A percentile compares a stretch with the other conserved stretches of the same genome.
phyloP scores from a whole-genome alignment of 2,329 filamentous ascomycete genomes.

The Xylariaceae sp. region DNA sequence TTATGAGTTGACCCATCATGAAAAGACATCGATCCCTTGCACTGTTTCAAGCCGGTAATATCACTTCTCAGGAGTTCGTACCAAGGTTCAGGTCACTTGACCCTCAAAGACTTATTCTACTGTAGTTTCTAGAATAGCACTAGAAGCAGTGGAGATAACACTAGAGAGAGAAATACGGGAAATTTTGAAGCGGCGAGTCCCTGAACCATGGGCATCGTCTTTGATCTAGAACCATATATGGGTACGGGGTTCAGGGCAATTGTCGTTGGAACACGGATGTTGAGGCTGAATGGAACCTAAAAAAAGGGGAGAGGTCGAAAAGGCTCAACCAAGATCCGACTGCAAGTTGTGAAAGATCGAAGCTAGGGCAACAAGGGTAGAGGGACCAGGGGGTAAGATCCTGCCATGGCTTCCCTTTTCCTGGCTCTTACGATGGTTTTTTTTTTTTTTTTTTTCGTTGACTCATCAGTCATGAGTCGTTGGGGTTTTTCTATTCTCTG shows the following conservation, averaged over 20 bases:
- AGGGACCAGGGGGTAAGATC: neutral
- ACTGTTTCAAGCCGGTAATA: neutral
- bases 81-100: neutral
- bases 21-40: slow-evolving; percentile 8
- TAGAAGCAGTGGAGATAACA: slow-evolving; percentile 22
- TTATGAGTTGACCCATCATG: slow-evolving; percentile 11
- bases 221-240: neutral
- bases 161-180: slow-evolving; percentile 2
- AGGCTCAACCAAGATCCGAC: neutral
- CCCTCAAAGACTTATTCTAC: slow-evolving; percentile 7
- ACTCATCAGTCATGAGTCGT: too few species aligned
- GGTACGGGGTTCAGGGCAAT: neutral
- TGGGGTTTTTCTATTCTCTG: too few species aligned
- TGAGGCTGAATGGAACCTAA: neutral
- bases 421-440: neutral
- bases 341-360: neutral
- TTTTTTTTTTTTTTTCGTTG: too few species aligned
- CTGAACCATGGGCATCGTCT: neutral
- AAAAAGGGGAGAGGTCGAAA: neutral
- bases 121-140: slow-evolving; percentile 25
- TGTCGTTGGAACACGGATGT: neutral
- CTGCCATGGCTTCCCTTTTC: neutral
- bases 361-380: neutral
- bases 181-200: slow-evolving; percentile 17
- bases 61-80: neutral